Evolutionary conservation across 768 basidiomycete species (phyloP), one percentile per base, ranked within the genome.

Genomic region (Trametes maxima): DNA sequence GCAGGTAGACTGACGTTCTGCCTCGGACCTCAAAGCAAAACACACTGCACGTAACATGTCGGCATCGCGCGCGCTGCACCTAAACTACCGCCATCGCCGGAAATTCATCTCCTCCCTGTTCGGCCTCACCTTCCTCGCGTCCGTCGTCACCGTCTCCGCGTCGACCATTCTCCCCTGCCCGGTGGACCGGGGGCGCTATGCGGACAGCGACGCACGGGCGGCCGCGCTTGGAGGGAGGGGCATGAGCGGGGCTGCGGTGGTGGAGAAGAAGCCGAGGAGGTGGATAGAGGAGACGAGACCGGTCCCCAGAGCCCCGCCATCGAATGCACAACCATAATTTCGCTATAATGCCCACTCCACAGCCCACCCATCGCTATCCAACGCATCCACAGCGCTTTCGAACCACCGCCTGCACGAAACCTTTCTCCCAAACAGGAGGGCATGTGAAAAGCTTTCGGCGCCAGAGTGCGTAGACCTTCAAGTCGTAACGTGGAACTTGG

Each of bases 111-210:
- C 92, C 8, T 83, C 88, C 36, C 85, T 94, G 65, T 94, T 94
- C 72, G 86, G 84, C 68, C 74, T 90, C 68, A 94, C 92, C 3
- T 92, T 90, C 74, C 75, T 91, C 72, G 89, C 88, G 24, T 82
- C 90, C 17, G 80, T 94, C 60, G 64, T 90, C 63, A 93, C 92
- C 54, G 92, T 94, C 17, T 88, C 88, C 13, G 89, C 89, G 22
- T 92, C 91, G 21, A 85, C 82, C 70, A 78, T 92, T 42, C 77
- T 94, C 35, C 91, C 92, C 54, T 94, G 92, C 68, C 92, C 92
- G 8, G 90, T 85, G n/a, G 76, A 79, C 44, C 76, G 82, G 61
- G 81, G 83, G 66, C 83, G 87, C 25, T 86, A 82, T 65, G 79
- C 85, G 45, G 90, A 92, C 43, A 58, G 67, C 67, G 89, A 91